Evolutionary conservation across 192 early-diverging fungal species (phyloP), one percentile per base, ranked within the genome.

Genomic region (Coemansia sp.): DNA sequence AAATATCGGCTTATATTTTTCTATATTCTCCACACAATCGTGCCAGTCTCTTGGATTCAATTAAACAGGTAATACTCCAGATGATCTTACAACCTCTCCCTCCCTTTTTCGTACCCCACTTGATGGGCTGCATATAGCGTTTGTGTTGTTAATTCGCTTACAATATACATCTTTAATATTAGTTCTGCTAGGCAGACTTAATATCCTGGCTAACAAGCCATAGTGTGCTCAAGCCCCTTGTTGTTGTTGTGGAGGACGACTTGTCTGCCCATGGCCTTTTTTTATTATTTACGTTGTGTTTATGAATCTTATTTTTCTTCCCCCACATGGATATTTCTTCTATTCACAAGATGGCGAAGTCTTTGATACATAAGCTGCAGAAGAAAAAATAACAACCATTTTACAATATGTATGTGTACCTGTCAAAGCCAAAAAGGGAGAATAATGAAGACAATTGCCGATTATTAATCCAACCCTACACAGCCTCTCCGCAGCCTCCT

Each of bases 11-110:
- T 19, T 26, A 54, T 4, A 26, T 54, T 26, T 11, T 45, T 4
- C 51, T 54, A 22, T 15, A 4, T 54, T 26, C 51, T 54, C 51
- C 19, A 22, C 51, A 54, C 18, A 54, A 26, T 2, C 5, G 21
- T 49, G 8, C 57, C 57, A n/a, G 57, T 3, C 57, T 41, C 57
- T 16, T 41, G 57, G 57, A 41, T n/a, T n/a, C 57, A 59, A 59
- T 57, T 36, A 57, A 57, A 26, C 55, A 2, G 55, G 55, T 36
- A 32, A 57, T 57, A 8, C 32, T 16, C 55, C 55, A 15, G 32
- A 15, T 39, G 55, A 26, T 57, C 19, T 15, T 57, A 6, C 3
- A 3, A 16, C 32, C 55, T 13, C 57, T 6, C 57, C 7, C 57
- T 6, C 57, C 51, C 7, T 9, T 6, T 22, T 26, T 3, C 19